Base-by-base conservation (phyloP, 148 eudicot species). In the Rhododendron ferrugineum region DNA sequence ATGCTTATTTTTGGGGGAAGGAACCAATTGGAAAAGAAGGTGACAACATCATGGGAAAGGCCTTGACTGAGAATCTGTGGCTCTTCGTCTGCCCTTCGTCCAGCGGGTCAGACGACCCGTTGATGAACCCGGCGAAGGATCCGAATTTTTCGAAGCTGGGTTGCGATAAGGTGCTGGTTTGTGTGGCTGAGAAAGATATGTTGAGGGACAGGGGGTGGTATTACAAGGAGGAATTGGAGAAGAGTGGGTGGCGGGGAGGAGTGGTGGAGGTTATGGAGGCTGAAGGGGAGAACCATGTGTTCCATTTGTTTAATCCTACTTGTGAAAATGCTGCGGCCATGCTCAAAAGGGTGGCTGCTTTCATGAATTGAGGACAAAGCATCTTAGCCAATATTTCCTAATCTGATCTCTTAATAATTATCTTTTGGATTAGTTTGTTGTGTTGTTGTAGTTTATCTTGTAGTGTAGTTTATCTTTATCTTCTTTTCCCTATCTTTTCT, bases 201-300 rank as follows among this genome's bases (percentile, higher is more conserved):
- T 62, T 85, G 81, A 85, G 82, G 40, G 85, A 77, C 3, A 83
- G 90, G 50, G 92, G 83, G 20, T 32, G 56, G 88, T 47, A 28
- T 28, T 90, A 90, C 52, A 85, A 78, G 22, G 85, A 88, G 81
- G 64, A 49, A 0, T 46, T 90, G 84, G 70, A 32, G 49, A 84
- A 72, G 79, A 87, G 92, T 78, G 89, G 36, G 66, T 88, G 92
- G 90, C 88, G 92, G 89, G 74, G 77, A 4, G 90, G 90, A 1
- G 82, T 42, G 18, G 81, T 83, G 49, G 89, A 88, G 84, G 20
- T 86, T 11, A 22, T 82, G 78, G 90, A 88, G 75, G 54, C 87
- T 0, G 28, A 76, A 56, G 87, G 87, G 11, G 87, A 90, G 22
- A 84, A 50, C 0, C 90, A 90, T 68, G 86, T 87, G 62, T 90